Conservation (phyloP, 495 filamentous ascomycete species). For the Jackrogersella multiformis region DNA sequence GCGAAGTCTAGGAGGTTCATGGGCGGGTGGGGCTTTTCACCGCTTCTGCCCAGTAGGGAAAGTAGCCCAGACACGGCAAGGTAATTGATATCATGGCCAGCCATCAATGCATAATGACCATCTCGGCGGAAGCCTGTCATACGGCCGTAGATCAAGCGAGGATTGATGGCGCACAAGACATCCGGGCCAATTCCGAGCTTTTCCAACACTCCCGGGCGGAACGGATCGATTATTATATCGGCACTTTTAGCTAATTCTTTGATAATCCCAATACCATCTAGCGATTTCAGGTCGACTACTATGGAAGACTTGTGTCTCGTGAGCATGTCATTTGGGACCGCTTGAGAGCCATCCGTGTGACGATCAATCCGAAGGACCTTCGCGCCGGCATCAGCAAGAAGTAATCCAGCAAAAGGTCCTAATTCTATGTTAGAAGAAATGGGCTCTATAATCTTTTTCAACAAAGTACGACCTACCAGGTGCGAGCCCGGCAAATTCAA, state of each 20-base stretch:
- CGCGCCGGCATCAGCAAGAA: conserved; percentile 90
- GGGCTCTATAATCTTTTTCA: background rate
- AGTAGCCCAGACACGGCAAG: conserved; percentile 87
- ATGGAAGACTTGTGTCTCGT: conserved; percentile 83
- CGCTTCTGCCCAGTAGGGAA: conserved; percentile 73
- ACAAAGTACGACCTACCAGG: conserved; percentile 66
- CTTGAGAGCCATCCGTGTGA: conserved; percentile 37
- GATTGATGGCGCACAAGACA: conserved; percentile 69
- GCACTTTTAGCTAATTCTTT: conserved; percentile 67
- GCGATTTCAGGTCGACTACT: conserved; percentile 76
- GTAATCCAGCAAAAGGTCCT: conserved; percentile 89
- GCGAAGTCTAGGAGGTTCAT: conserved; percentile 91
- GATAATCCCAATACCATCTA: conserved; percentile 68
- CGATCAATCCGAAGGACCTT: conserved; percentile 89
- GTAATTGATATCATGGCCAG: conserved; percentile 98
- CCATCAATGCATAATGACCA: conserved; percentile 85
- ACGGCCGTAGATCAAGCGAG: conserved; percentile 81
- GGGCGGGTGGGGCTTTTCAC: conserved; percentile 77
- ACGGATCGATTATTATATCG: conserved; percentile 92
- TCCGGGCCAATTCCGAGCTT: conserved; percentile 78
- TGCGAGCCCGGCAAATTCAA: conserved; percentile 90
- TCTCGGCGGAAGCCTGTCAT: conserved; percentile 91
- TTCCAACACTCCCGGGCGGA: conserved; percentile 89
- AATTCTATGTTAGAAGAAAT: conserved; percentile 16
- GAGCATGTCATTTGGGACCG: conserved; percentile 71